Evolutionary conservation across 2,329 filamentous ascomycete species (phyloP).

Genomic region (Amauroascus verrucosus): DNA sequence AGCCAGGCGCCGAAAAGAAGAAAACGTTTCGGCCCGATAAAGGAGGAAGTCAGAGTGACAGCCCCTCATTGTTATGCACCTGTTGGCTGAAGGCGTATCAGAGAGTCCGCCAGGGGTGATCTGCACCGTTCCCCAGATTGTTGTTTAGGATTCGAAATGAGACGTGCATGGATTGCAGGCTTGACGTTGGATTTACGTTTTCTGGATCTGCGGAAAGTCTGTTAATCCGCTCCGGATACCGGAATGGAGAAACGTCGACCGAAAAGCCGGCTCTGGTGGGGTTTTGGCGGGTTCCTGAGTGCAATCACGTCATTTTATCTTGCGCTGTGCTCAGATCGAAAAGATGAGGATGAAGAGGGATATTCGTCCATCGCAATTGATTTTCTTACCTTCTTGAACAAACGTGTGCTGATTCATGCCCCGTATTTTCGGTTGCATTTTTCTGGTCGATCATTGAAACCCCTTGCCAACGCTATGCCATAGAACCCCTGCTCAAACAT

Average conservation of each 20-base stretch:
- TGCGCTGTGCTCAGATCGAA: not conserved
- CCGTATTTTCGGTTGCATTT: slow-evolving; percentile 10
- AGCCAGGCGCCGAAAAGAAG: not conserved
- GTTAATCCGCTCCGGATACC: not conserved
- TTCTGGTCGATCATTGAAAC: slow-evolving; percentile 7
- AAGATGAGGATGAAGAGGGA: not conserved
- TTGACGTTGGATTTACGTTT: not conserved
- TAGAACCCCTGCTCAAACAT: slow-evolving; percentile 9
- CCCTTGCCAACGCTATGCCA: slow-evolving; percentile 4
- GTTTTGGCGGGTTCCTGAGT: not conserved
- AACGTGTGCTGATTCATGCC: not conserved
- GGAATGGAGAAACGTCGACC: not conserved
- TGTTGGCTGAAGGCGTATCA: not conserved
- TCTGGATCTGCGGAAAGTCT: not conserved
- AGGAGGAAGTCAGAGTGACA: not conserved
- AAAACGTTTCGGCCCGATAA: not conserved
- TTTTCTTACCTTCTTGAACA: not conserved
- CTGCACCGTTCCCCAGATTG: slow-evolving; percentile 4
- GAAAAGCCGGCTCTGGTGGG: not conserved
- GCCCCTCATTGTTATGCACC: not conserved
- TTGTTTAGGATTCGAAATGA: not conserved
- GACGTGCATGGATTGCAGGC: not conserved
- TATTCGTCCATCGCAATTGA: not conserved
- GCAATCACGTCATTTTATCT: slow-evolving; percentile 5
- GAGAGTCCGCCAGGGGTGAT: not conserved